phyloP scores from a whole-genome alignment of 352 stramenopile species.

The Globisporangium alternatum region DNA sequence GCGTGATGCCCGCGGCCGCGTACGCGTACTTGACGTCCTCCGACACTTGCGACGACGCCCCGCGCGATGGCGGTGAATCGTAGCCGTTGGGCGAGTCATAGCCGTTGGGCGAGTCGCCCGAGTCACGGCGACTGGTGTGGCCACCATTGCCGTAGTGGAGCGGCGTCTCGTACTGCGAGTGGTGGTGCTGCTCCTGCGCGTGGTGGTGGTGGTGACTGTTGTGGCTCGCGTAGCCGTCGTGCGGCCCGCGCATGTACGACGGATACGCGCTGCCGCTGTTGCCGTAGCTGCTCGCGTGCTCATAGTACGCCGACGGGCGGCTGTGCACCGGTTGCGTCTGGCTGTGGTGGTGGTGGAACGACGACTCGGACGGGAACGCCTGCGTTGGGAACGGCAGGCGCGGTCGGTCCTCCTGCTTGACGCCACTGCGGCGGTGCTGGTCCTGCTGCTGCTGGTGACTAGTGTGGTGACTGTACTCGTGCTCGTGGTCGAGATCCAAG shows the following conservation, averaged over 20 bases:
- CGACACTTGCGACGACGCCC: slow-evolving; percentile 18
- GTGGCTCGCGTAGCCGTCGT: slow-evolving; percentile 27
- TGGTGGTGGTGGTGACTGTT: slow-evolving; percentile 1
- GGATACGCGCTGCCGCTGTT: slow-evolving; percentile 26
- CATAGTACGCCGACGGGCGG: slow-evolving; percentile 26
- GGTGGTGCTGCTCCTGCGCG: slow-evolving; percentile 13
- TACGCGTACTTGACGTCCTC: slow-evolving; percentile 33
- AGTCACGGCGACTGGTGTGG: not conserved
- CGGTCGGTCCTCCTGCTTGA: slow-evolving; percentile 42
- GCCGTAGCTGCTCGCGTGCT: slow-evolving; percentile 14
- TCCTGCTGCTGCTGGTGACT: slow-evolving; percentile 6
- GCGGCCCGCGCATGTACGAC: slow-evolving; percentile 38
- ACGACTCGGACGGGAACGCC: slow-evolving; percentile 57
- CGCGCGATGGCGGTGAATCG: slow-evolving; percentile 30
- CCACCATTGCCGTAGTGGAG: slow-evolving; percentile 9
- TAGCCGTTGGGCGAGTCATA: slow-evolving; percentile 19
- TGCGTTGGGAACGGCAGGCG: slow-evolving; percentile 56
- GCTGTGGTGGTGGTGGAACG: slow-evolving; percentile 34
- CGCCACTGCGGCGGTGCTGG: not conserved
- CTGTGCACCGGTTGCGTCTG: slow-evolving; percentile 15
- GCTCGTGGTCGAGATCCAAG: slow-evolving; percentile 26
- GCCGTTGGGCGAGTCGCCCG: slow-evolving; percentile 7
- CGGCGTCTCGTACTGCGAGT: slow-evolving; percentile 32
- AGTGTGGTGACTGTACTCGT: slow-evolving; percentile 9
- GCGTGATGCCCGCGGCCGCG: slow-evolving; percentile 18